Evolutionary conservation across 306 rosid genomes (phyloP).

Genomic region (Cucurbita moschata): DNA sequence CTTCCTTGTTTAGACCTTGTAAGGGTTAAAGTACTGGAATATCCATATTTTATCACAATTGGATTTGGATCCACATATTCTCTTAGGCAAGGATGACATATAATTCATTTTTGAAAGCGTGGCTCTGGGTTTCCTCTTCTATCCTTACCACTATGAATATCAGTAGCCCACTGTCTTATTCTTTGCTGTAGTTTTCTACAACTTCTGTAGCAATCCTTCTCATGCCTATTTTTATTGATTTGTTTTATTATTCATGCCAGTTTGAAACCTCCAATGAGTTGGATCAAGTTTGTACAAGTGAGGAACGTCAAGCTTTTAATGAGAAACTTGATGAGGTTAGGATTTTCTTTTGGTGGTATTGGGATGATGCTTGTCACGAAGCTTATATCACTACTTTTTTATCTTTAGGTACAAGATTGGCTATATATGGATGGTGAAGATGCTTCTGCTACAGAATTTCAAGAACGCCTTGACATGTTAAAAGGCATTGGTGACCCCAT

Average conservation of each 20-base stretch:
- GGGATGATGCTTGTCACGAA: neutral
- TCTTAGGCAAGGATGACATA: neutral
- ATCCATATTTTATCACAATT: neutral
- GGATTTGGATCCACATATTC: neutral
- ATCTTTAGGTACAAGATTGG: slow-evolving; percentile 84
- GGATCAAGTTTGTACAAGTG: slow-evolving; percentile 51
- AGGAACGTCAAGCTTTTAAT: slow-evolving; percentile 59
- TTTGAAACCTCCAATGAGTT: slow-evolving; percentile 64
- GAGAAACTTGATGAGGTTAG: slow-evolving; percentile 87
- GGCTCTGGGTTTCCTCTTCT: neutral
- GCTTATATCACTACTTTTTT: slow-evolving; percentile 6
- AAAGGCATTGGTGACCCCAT: slow-evolving; percentile 74
- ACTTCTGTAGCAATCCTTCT: neutral
- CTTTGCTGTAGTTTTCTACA: neutral
- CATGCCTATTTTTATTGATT: neutral
- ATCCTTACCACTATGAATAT: neutral
- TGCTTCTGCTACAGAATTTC: slow-evolving; percentile 78
- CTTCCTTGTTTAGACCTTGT: neutral
- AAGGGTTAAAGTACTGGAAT: neutral
- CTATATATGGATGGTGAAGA: slow-evolving; percentile 93
- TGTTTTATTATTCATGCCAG: slow-evolving; percentile 26
- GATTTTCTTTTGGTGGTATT: slow-evolving; percentile 8
- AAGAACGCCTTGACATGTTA: slow-evolving; percentile 54
- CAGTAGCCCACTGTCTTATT: neutral
- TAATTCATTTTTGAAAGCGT: neutral